These are phyloP conservation scores for Tolypocladium sp. DNA, from an alignment of 2,329 filamentous ascomycete species.

Conservation along the genomic window DNA sequence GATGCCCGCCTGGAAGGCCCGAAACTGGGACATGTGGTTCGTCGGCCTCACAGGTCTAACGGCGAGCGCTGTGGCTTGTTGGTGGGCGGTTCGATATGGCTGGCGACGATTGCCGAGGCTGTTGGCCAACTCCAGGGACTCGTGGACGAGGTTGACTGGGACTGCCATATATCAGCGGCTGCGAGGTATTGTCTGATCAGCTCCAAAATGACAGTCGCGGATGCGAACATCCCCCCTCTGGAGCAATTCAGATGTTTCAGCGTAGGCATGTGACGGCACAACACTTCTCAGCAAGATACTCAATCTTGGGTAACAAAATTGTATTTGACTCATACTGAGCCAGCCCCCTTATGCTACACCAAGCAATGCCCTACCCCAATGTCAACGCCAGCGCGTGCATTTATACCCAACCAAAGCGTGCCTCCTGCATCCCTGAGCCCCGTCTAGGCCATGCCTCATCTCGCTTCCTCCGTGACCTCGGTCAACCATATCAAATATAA, in stretches of 20 bases:
- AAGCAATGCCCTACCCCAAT: background rate
- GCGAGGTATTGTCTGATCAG: background rate
- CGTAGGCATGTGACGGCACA: background rate
- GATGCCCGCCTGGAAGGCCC: constrained; percentile 27
- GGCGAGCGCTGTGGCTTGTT: background rate
- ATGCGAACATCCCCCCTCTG: background rate
- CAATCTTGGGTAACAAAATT: background rate
- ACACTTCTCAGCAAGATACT: background rate
- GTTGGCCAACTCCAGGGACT: background rate
- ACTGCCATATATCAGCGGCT: background rate
- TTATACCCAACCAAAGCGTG: background rate
- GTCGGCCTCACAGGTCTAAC: background rate
- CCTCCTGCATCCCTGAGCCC: background rate
- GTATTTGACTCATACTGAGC: background rate
- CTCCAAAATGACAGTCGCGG: background rate
- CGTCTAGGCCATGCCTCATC: background rate
- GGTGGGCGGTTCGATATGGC: background rate
- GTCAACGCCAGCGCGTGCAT: background rate
- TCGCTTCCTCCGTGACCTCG: background rate
- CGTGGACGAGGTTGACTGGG: background rate
- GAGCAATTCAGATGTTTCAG: background rate
- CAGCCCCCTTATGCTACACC: background rate
- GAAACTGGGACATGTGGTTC: constrained; percentile 26
- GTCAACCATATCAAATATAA: background rate
- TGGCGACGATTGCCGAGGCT: background rate